These are phyloP conservation scores for Apiotrichum gracile DNA, from an alignment of 1,284 basidiomycete species.

Conservation along the genomic window DNA sequence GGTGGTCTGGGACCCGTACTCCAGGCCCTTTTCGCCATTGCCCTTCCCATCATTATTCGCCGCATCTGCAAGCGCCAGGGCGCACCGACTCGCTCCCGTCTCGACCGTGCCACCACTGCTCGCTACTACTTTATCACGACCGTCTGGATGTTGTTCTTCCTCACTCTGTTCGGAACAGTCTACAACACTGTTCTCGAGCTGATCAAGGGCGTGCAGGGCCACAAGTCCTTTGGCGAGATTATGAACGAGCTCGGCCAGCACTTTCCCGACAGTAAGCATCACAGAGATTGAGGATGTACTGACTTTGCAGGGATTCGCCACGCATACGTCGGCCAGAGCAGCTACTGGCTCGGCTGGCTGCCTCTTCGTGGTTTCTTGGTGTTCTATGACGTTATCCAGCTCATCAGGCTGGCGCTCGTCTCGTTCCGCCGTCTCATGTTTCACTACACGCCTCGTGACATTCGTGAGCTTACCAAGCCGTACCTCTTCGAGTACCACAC, in stretches of 20 bases:
- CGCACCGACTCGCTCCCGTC: slow-evolving; percentile 58
- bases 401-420: slow-evolving; percentile 80
- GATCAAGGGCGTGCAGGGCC: slow-evolving; percentile 61
- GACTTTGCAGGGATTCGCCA: slow-evolving; percentile 53
- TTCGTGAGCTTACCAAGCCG: slow-evolving; percentile 92
- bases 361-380: slow-evolving; percentile 89
- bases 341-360: slow-evolving; percentile 86
- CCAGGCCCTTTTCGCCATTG: slow-evolving; percentile 80
- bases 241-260: slow-evolving; percentile 56
- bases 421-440: slow-evolving; percentile 80
- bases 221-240: slow-evolving; percentile 62
- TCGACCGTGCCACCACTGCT: slow-evolving; percentile 82
- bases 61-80: slow-evolving; percentile 73
- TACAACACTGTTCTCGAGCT: slow-evolving; percentile 69
- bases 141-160: slow-evolving; percentile 69
- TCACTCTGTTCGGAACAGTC: slow-evolving; percentile 80
- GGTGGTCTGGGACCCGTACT: slow-evolving; percentile 83
- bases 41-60: slow-evolving; percentile 82
- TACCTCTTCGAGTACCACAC: slow-evolving; percentile 72
- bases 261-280: slow-evolving; percentile 24
- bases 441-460: slow-evolving; percentile 92
- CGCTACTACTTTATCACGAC: slow-evolving; percentile 89
- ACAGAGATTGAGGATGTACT: slow-evolving; percentile 4
- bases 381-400: slow-evolving; percentile 91
- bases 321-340: slow-evolving; percentile 73